Conservation (phyloP, 176 grass and related monocot species). For the Hordeum vulgare region DNA sequence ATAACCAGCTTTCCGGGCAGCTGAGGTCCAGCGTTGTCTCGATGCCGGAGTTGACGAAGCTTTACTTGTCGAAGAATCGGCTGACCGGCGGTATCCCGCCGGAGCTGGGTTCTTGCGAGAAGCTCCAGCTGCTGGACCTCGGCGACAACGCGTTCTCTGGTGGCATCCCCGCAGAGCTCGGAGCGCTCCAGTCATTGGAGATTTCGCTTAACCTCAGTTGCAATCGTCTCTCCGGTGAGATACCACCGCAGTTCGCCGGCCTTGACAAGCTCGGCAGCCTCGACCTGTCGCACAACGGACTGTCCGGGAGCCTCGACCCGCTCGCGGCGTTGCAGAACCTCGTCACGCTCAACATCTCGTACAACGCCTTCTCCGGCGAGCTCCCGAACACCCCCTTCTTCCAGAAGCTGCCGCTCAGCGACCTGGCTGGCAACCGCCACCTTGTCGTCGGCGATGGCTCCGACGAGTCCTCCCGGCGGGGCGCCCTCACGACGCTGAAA, state of each 20-base stretch:
- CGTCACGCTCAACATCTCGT: slow-evolving; percentile 78
- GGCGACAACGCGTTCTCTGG: slow-evolving; percentile 70
- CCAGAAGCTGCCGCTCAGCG: slow-evolving; percentile 67
- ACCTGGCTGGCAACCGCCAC: slow-evolving; percentile 74
- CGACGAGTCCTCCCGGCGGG: slow-evolving; percentile 16
- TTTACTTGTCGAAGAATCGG: slow-evolving; percentile 54
- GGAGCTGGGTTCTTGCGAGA: slow-evolving; percentile 69
- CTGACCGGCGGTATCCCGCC: slow-evolving; percentile 51
- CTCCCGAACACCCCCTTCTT: slow-evolving; percentile 89
- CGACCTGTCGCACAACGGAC: slow-evolving; percentile 74
- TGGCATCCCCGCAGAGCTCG: slow-evolving; percentile 51
- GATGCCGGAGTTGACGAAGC: slow-evolving; percentile 75
- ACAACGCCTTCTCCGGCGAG: slow-evolving; percentile 80
- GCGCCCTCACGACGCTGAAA: slow-evolving; percentile 46
- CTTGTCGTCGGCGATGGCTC: slow-evolving; percentile 42
- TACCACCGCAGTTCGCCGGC: slow-evolving; percentile 51
- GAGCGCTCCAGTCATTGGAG: slow-evolving; percentile 54
- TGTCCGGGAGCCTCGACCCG: slow-evolving; percentile 42
- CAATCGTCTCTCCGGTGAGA: slow-evolving; percentile 66
- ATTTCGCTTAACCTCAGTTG: slow-evolving; percentile 87
- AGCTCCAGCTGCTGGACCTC: slow-evolving; percentile 81
- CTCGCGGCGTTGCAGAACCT: slow-evolving; percentile 81
- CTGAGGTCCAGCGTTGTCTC: slow-evolving; percentile 36
- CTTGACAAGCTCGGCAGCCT: slow-evolving; percentile 86
- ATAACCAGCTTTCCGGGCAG: slow-evolving; percentile 63